These are phyloP conservation scores for Leccinum arenicola DNA, from an alignment of 768 basidiomycete species.

Conservation along the genomic window DNA sequence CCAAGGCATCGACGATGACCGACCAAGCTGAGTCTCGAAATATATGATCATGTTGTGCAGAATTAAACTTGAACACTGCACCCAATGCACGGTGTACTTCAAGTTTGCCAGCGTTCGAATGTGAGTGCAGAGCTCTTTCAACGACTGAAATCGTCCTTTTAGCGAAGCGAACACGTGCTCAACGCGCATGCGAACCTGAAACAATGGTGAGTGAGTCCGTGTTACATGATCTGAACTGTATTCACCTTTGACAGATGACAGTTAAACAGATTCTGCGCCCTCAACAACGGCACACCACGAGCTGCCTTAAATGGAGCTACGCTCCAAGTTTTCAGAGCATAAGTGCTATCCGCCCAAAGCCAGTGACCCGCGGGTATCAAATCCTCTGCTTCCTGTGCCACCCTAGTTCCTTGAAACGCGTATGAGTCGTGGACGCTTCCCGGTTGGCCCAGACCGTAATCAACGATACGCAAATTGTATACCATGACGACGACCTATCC, in stretches of 20 bases:
- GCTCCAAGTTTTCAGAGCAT: neutral
- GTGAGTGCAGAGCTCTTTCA: neutral
- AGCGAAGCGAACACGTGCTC: too few species aligned
- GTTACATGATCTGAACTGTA: neutral
- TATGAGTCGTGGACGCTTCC: too few species aligned
- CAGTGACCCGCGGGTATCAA: too few species aligned
- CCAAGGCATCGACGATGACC: too few species aligned
- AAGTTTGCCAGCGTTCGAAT: too few species aligned
- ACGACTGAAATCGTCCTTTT: neutral
- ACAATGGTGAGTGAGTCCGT: neutral
- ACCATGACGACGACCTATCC: too few species aligned
- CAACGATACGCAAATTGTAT: too few species aligned
- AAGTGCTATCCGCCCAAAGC: neutral
- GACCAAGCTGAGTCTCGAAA: neutral
- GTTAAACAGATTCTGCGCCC: neutral
- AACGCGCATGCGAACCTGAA: neutral
- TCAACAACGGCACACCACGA: neutral
- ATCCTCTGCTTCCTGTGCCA: too few species aligned
- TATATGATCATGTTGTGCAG: neutral
- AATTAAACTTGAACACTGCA: too few species aligned
- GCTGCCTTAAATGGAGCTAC: neutral
- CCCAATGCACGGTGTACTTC: too few species aligned
- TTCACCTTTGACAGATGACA: neutral
- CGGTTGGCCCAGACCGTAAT: too few species aligned
- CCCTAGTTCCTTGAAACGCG: too few species aligned